These are phyloP conservation scores for Solanum sparsipilum DNA, from an alignment of 257 asterid genomes.

Conservation along the genomic window DNA sequence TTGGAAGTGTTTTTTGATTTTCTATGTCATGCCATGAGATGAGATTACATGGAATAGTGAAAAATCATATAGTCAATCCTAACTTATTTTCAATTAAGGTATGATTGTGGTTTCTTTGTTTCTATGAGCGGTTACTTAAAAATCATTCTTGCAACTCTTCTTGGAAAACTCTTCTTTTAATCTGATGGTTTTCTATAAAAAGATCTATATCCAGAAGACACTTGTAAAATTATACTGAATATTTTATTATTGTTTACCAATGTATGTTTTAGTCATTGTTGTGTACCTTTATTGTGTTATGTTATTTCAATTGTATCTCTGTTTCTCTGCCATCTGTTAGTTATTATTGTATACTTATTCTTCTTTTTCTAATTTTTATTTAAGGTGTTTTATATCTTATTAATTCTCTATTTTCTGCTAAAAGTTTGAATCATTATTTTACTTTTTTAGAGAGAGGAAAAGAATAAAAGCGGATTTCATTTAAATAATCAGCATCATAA, in stretches of 20 bases:
- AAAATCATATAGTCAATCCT: not conserved
- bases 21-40: not conserved
- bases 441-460: not conserved
- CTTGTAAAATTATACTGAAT: not conserved
- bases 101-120: not conserved
- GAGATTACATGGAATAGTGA: not conserved
- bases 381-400: not conserved
- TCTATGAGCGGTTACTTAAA: not conserved
- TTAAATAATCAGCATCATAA: not conserved
- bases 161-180: too few relatives aligned
- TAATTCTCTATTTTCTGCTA: not conserved
- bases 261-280: too few relatives aligned
- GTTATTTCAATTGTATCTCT: not conserved
- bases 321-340: not conserved
- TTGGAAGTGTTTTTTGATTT: too few relatives aligned
- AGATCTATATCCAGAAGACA: too few relatives aligned
- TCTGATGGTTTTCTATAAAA: too few relatives aligned
- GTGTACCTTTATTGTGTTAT: not conserved
- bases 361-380: not conserved
- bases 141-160: not conserved
- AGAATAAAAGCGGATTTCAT: not conserved
- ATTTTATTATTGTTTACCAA: not conserved
- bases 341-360: not conserved
- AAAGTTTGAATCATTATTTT: not conserved
- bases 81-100: not conserved